Evolutionary conservation across 441 rosid species (phyloP), one percentile per base, ranked within the genome.

Genomic region (Mallotus japonicus): DNA sequence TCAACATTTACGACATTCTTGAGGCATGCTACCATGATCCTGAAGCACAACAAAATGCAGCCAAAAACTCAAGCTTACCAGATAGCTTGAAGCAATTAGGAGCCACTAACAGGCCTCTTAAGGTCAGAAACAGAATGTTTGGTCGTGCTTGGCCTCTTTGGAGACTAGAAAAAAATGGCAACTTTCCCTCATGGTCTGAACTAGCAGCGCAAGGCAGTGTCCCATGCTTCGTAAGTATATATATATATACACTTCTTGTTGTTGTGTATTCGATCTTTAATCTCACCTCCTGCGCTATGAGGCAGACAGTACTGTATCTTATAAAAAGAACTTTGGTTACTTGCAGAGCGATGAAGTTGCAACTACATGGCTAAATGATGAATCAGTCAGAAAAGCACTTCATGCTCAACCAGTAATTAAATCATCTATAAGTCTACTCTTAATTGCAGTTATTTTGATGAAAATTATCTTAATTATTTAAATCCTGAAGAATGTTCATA

Each of bases 101-200:
- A 50, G 65, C 1, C 11, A 86, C 89, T 2, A 75, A 82, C 34
- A 81, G 76, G 74, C 82, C 87, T 19, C 83, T 86, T 37, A 67
- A 77, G 19, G 89, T 86, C 16, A 76, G 92, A 46, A 87, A 76
- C 72, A 77, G 92, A 69, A 86, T 86, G 82, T 86, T 86, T 17
- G 92, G 92, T 10, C 89, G 92, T 28, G 92, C 90, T 44, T 88
- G 92, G 90, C 92, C 90, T 3, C 79, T 66, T 2, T 77, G 88
- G 78, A 68, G 77, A 9, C 72, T 78, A 0, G 82, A 81, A 34
- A 76, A 69, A 60, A 70, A 74, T 32, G 89, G 89, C 20, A 37
- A 69, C 16, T 79, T 84, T 68, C 83, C 87, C 5, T 63, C 69
- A 42, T 86, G 89, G 89, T 81, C 86, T 73, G 24, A 80, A 20